Base-by-base conservation (phyloP, 306 rosid genomes). In the Prinsepia uniflora region DNA sequence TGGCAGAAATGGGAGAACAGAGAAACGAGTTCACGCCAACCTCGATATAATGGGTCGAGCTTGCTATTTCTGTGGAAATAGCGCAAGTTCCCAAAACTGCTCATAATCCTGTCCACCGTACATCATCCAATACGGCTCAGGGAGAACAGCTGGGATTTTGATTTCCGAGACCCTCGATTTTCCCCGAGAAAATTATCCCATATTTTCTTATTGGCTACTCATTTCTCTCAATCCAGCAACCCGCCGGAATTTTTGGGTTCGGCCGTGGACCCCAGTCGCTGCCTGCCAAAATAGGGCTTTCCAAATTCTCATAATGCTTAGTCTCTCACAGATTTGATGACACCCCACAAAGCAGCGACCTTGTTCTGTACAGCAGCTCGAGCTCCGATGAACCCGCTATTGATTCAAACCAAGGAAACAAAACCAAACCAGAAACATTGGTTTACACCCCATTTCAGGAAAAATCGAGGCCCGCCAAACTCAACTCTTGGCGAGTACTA, bases 181-280 rank as follows among this genome's bases (percentile, higher is more conserved):
- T 8, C n/a, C 87, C 92, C 0, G 60, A 36, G 6, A 78, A 81
- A 58, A 70, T 5, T 0, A 70, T 90, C 0, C 47, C 82, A 0
- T 45, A 87, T 73, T 87, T 94, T 53, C 65, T 94, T 10, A 82
- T 87, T 6, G 99, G 99, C 0, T 94, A 97, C 72, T 94, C 99
- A 5, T 8, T 94, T 39, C 43, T 94, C 59, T 94, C 99, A 1
- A 56, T 71, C 40, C 77, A 87, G 1, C 92, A 87, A 58, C 97
- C 99, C 2, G 65, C 92, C 15, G 99, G 99, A 7, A 91, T 90
- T n/a, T 97, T 89, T 6, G 99, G 99, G 14, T 94, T 94, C 63
- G 99, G 99, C 0, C 92, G 97, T 3, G 95, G 97, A 0, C 8
- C 39, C 2, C 81, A 94, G 36, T 94, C 99, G 12, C 72, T 94